These are phyloP conservation scores for Phytopythium oedochilum DNA, from an alignment of 352 stramenopile species.

Conservation along the genomic window DNA sequence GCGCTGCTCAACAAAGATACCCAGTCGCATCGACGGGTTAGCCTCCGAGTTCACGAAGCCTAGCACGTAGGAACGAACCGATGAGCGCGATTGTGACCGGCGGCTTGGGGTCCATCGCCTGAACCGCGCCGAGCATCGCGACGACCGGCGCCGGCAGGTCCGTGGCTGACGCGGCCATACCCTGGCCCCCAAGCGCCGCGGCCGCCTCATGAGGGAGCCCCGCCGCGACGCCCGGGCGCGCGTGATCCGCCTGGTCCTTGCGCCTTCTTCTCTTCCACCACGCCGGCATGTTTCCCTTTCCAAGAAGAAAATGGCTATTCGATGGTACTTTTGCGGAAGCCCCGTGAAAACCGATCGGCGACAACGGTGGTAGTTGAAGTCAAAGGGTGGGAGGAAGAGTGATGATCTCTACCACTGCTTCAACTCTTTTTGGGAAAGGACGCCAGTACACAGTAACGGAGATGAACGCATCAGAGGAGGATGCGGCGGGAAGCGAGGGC, in stretches of 20 bases:
- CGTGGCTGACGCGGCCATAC: background rate
- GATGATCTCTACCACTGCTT: background rate
- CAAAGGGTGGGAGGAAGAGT: background rate
- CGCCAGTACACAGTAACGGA: background rate
- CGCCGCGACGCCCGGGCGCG: background rate
- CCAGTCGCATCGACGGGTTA: background rate
- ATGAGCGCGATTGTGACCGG: slow-evolving; percentile 42
- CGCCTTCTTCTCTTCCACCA: background rate
- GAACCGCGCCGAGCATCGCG: slow-evolving; percentile 33
- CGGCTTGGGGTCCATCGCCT: slow-evolving; percentile 57
- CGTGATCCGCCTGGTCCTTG: background rate
- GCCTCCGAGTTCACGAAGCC: background rate
- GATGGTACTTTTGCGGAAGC: slow-evolving; percentile 1
- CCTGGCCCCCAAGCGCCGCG: background rate
- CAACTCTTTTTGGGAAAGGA: background rate
- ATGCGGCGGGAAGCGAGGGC: slow-evolving; percentile 19
- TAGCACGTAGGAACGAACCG: slow-evolving; percentile 15
- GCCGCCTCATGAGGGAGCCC: background rate
- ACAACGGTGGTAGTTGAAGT: background rate
- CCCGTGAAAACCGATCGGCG: background rate
- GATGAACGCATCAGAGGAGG: slow-evolving; percentile 12
- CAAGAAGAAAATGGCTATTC: background rate
- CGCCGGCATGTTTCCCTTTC: background rate
- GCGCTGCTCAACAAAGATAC: slow-evolving; percentile 10
- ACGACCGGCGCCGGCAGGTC: slow-evolving; percentile 16